phyloP scores from a whole-genome alignment of 2,329 filamentous ascomycete genomes.

The Coniochaeta prunicola region DNA sequence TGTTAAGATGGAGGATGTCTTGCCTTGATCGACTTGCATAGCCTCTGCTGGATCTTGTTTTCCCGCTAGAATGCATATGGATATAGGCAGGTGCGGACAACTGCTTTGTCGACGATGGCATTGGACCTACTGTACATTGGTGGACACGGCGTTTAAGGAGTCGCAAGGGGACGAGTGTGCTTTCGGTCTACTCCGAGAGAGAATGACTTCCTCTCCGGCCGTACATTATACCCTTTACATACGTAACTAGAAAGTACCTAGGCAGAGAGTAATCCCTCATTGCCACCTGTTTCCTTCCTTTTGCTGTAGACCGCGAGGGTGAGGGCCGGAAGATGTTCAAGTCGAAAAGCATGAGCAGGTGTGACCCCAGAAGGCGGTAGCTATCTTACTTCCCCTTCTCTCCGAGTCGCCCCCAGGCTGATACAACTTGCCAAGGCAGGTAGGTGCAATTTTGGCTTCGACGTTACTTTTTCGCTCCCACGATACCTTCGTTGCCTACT shows the following conservation, averaged over 20 bases:
- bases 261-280: too few species aligned
- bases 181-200: constrained; percentile 1
- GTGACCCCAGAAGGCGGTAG: too few species aligned
- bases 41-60: background rate
- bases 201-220: constrained; percentile 5
- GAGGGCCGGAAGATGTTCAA: background rate
- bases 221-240: constrained; percentile 20
- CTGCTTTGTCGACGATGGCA: background rate
- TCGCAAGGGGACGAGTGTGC: constrained; percentile 12
- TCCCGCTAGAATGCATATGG: background rate
- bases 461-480: background rate
- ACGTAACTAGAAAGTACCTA: background rate
- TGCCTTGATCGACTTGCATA: background rate
- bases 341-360: too few species aligned
- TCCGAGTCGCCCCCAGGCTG: background rate
- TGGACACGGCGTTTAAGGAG: constrained; percentile 2
- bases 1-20: constrained; percentile 75
- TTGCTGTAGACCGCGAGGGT: background rate
- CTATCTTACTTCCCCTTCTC: too few species aligned
- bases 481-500: background rate
- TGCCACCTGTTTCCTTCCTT: background rate
- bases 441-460: background rate
- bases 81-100: background rate
- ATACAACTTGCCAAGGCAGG: background rate
- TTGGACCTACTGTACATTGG: background rate